Evolutionary conservation across 2,329 filamentous ascomycete species (phyloP).

Genomic region (Alternaria sp.): DNA sequence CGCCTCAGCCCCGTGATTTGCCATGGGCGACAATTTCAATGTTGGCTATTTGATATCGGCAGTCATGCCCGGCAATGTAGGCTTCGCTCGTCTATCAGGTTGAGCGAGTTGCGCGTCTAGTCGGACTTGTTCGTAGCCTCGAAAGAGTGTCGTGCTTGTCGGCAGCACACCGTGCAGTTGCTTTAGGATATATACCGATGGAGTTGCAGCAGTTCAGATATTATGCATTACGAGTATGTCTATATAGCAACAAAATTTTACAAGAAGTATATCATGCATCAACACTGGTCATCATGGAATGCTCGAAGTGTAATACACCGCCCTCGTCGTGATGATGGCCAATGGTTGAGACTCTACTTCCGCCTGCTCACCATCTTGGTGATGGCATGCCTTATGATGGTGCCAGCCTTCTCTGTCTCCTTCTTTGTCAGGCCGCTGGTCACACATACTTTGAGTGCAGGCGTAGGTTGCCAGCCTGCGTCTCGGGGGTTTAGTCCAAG

Average conservation of each 20-base stretch:
- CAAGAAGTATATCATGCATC: conserved; percentile 8
- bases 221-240: conserved; percentile 9
- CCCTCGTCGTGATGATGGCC: not conserved
- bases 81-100: not conserved
- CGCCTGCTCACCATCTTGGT: conserved; percentile 81
- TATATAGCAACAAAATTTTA: conserved; percentile 1
- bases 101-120: not conserved
- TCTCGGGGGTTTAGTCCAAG: conserved; percentile 72
- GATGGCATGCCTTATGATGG: conserved; percentile 87
- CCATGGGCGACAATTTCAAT: not conserved
- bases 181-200: not conserved
- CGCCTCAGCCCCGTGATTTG: conserved; percentile 1
- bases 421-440: conserved; percentile 89
- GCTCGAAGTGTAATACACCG: conserved; percentile 6
- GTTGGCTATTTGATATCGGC: not conserved
- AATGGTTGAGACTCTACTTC: conserved; percentile 42
- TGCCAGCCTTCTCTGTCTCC: conserved; percentile 93
- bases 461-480: conserved; percentile 71
- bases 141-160: not conserved
- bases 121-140: not conserved
- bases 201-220: not conserved
- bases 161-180: not conserved
- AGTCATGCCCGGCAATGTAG: not conserved
- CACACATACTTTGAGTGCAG: conserved; percentile 89
- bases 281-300: not conserved